Evolutionary conservation across 768 basidiomycete genomes (phyloP).

Genomic region (Tylopilus plumbeoviolaceoides): DNA sequence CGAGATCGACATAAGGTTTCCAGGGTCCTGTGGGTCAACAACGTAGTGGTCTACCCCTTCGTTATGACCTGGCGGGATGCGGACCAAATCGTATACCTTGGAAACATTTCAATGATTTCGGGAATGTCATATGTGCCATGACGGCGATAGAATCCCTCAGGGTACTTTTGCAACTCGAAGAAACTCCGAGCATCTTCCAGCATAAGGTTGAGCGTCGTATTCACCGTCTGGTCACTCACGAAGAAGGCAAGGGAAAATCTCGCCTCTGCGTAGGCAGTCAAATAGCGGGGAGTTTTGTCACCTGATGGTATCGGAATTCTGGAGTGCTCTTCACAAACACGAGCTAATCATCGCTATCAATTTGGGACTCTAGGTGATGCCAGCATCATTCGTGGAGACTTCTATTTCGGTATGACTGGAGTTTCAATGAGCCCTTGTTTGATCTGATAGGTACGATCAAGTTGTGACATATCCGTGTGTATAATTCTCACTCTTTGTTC

Average conservation of each 20-base stretch:
- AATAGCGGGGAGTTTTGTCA: conserved; percentile 12
- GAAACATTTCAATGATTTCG: not conserved
- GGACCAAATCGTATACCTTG: not conserved
- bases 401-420: too few species aligned
- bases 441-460: conserved; percentile 23
- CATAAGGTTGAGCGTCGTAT: conserved; percentile 8
- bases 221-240: conserved; percentile 19
- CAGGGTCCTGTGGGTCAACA: conserved; percentile 3
- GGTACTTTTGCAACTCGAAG: conserved; percentile 11
- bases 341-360: too few species aligned
- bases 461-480: conserved; percentile 3
- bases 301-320: too few species aligned
- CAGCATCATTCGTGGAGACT: too few species aligned
- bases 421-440: not conserved
- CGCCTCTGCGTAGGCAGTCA: conserved; percentile 11
- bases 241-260: conserved; percentile 21
- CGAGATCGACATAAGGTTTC: conserved; percentile 8
- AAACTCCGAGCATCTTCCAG: conserved; percentile 14
- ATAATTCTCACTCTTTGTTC: not conserved
- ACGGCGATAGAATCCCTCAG: conserved; percentile 16
- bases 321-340: too few species aligned
- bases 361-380: too few species aligned
- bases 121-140: conserved; percentile 5
- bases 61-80: conserved; percentile 11
- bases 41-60: conserved; percentile 16